Evolutionary conservation across 441 rosid species (phyloP), one percentile per base, ranked within the genome.

Genomic region (Kokia cookei): DNA sequence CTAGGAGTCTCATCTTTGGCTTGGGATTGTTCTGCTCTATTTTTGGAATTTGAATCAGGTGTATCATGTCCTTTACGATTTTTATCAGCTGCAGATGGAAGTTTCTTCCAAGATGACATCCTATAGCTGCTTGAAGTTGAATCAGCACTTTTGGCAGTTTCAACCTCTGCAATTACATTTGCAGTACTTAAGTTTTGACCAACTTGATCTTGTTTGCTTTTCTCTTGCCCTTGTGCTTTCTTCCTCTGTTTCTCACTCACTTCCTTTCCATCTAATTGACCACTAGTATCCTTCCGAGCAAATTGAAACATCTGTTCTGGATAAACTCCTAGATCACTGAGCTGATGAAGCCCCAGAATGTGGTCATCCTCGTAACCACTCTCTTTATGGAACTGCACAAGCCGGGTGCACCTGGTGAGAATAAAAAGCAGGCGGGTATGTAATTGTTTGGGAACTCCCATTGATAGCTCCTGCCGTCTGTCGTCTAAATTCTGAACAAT

Each of bases 81-180:
- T 80, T 84, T 92, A 74, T 84, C 89, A 5, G 93, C 87, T 65
- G 93, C 93, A 63, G 93, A 88, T 55, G 99, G 98, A 78, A 94
- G 87, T 84, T 88, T 96, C 88, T 89, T 96, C 96, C 97, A 96
- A 67, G 99, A 96, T 55, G 99, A 90, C 98, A 96, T 96, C 83
- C 83, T 86, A 67, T 76, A 84, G 84, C 92, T 91, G 75, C 98
- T 86, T 45, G 97, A 65, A 22, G 89, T 73, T 76, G 99, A 96
- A 84, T 90, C 91, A 19, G 35, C 83, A 83, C 95, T 96, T 81
- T 80, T 91, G 76, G 98, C 91, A 9, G 98, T 87, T 73, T 81
- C 75, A 71, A 82, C 86, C 76, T 92, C 98, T 58, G 54, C 64
- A 72, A 55, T 82, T 76, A 82, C 87, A 78, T 64, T 78, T 73